These are phyloP conservation scores for Naematelia aurantialba DNA, from an alignment of 768 basidiomycete species.

Conservation along the genomic window DNA sequence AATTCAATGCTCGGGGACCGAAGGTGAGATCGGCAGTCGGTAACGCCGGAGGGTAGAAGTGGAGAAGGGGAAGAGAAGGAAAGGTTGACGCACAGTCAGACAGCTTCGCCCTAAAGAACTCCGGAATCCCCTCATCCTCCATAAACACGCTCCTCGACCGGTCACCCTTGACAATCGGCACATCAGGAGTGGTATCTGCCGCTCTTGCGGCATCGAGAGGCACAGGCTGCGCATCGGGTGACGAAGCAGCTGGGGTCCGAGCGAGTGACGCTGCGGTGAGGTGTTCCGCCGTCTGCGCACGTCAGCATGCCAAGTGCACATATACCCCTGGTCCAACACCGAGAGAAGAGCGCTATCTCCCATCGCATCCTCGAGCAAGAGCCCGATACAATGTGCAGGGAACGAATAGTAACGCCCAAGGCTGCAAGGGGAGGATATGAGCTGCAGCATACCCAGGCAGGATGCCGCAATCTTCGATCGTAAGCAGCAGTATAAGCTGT, in stretches of 20 bases:
- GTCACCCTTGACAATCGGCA: conserved; percentile 58
- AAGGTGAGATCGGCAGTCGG: too few species aligned
- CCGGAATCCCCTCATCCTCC: conserved; percentile 77
- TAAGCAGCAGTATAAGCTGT: conserved; percentile 85
- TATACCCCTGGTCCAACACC: too few species aligned
- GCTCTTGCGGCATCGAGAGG: conserved; percentile 35
- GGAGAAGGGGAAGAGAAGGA: background rate
- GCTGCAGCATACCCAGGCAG: conserved; percentile 83
- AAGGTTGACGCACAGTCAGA: conserved; percentile 59
- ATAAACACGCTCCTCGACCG: conserved; percentile 71
- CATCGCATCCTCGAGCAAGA: too few species aligned
- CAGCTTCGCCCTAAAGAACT: conserved; percentile 71
- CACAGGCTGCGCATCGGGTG: conserved; percentile 46
- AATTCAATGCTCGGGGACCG: too few species aligned
- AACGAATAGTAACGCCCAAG: too few species aligned
- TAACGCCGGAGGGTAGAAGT: too few species aligned
- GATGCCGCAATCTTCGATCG: conserved; percentile 83
- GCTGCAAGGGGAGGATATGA: too few species aligned
- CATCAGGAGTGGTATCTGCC: conserved; percentile 25
- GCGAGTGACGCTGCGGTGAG: conserved; percentile 73
- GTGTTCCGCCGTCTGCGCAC: conserved; percentile 82
- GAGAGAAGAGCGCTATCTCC: too few species aligned
- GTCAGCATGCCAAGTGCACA: too few species aligned
- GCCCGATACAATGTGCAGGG: too few species aligned
- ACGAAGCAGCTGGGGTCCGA: conserved; percentile 51